Base-by-base conservation (phyloP, 805 yeast genomes). In the Lipomyces mesembrius region DNA sequence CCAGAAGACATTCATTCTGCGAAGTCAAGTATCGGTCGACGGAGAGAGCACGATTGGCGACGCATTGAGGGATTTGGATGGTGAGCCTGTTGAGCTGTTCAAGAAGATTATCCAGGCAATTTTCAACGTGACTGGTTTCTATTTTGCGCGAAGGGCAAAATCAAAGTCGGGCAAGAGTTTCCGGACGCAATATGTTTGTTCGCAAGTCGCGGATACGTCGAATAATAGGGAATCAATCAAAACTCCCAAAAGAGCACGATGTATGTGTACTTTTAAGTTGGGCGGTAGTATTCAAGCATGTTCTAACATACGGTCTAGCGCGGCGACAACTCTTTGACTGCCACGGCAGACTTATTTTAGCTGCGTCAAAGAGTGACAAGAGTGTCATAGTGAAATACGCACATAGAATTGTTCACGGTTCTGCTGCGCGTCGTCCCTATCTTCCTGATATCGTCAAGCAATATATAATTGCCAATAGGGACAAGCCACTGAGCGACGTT, bases 1-100 rank as follows among this genome's bases (percentile, higher is more conserved):
- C 20, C 63, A 61, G 22, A 35, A 49, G 37, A 51, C 68, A 14
- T 66, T 66, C 39, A 32, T 63, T 34, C 55, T 66, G n/a, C 66
- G 60, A 11, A 54, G 56, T 20, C 32, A 51, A 32, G 68, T 67
- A 3, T 67, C 71, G 5, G 60, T 67, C n/a, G 69, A 67, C 51
- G 69, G 86, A 27, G 92, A 89, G 0, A 83, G 82, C 66, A 85
- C 80, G 66, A 88, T 90, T 61, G 79, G 85, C 32, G 83, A 84
- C 60, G 89, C 88, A 92, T 87, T 90, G 43, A 75, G 80, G 34
- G 82, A 79, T 63, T 87, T 89, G 63, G 85, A 87, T 72, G 64
- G 56, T 12, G 71, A 67, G 56, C 71, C 71, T 2, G 63, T 66
- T 5, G 71, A 64, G 54, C 55, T 67, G 11, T 67, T 67, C 58